phyloP scores from a whole-genome alignment of 306 rosid genomes.

The Fagus crenata region DNA sequence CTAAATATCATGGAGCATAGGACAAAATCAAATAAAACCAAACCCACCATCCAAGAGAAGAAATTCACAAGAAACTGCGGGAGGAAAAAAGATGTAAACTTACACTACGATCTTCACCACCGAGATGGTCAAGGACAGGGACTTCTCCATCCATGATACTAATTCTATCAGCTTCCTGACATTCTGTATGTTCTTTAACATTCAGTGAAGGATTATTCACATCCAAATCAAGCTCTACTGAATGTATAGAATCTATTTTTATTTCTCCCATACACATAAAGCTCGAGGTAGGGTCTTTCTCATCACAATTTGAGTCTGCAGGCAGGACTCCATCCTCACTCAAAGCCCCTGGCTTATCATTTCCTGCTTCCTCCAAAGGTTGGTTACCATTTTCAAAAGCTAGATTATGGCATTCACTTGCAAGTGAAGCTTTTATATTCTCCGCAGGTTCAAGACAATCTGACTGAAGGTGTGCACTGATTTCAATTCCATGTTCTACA shows the following conservation, averaged over 20 bases:
- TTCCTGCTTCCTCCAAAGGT: conserved; percentile 44
- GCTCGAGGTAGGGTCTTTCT: conserved; percentile 43
- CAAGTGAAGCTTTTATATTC: conserved; percentile 37
- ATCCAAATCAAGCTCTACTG: conserved; percentile 45
- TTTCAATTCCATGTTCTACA: conserved; percentile 39
- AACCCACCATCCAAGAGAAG: neutral
- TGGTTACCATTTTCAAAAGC: conserved; percentile 41
- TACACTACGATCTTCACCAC: conserved; percentile 54
- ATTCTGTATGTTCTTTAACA: conserved; percentile 43
- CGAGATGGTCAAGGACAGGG: conserved; percentile 39
- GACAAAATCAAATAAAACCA: neutral
- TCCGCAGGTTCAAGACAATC: conserved; percentile 41
- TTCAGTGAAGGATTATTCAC: conserved; percentile 44
- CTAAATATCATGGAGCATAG: neutral
- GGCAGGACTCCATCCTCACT: conserved; percentile 50
- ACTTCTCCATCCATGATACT: conserved; percentile 44
- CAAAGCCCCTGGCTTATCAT: conserved; percentile 31
- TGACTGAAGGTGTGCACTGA: conserved; percentile 37
- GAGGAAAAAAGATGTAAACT: conserved; percentile 41
- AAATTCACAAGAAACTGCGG: neutral
- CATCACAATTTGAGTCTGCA: conserved; percentile 50
- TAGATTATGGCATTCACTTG: conserved; percentile 38
- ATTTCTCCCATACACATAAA: conserved; percentile 39
- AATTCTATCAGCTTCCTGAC: conserved; percentile 46
- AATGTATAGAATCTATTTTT: conserved; percentile 39